Percentiles rank a stretch among this genome's conserved stretches.
Evolutionary conservation across 164 flowering plant genomes (phyloP).

Genomic region (Platanus orientalis): DNA sequence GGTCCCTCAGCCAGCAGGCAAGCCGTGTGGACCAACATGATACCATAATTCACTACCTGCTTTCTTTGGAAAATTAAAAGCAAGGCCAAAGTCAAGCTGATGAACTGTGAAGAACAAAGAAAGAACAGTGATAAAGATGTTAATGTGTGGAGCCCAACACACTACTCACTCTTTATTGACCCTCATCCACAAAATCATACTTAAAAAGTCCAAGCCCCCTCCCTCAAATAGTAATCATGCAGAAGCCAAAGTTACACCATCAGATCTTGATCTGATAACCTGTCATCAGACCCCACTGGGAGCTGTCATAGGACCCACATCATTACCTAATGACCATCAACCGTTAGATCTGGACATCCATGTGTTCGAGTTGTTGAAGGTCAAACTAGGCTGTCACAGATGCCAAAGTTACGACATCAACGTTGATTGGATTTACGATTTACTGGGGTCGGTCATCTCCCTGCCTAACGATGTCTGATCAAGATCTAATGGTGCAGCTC

Average conservation of each 20-base stretch:
- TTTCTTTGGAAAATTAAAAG: not conserved
- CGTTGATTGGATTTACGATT: too few relatives aligned
- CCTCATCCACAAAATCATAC: not conserved
- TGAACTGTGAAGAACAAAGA: not conserved
- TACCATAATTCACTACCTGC: slow-evolving; percentile 4
- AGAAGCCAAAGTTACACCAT: not conserved
- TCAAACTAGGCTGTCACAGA: too few relatives aligned
- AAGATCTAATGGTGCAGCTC: not conserved
- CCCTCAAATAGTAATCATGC: not conserved
- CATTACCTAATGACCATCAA: not conserved
- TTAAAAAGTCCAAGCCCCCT: not conserved
- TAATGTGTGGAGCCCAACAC: not conserved
- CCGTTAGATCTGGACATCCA: too few relatives aligned
- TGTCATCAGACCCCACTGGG: not conserved
- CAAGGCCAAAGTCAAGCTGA: not conserved
- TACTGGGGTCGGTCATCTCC: too few relatives aligned
- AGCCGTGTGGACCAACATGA: slow-evolving; percentile 11
- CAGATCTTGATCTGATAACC: not conserved
- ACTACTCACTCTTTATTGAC: not conserved
- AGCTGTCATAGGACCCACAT: not conserved
- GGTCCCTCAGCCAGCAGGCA: slow-evolving; percentile 8
- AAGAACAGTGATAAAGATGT: not conserved
- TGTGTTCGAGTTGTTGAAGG: too few relatives aligned
- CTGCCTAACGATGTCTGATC: not conserved
- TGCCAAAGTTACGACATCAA: too few relatives aligned